A percentile compares a stretch with the other conserved stretches of the same genome.
Conservation (phyloP, 2,329 filamentous ascomycete genomes). For the Botryotinia globosa region DNA sequence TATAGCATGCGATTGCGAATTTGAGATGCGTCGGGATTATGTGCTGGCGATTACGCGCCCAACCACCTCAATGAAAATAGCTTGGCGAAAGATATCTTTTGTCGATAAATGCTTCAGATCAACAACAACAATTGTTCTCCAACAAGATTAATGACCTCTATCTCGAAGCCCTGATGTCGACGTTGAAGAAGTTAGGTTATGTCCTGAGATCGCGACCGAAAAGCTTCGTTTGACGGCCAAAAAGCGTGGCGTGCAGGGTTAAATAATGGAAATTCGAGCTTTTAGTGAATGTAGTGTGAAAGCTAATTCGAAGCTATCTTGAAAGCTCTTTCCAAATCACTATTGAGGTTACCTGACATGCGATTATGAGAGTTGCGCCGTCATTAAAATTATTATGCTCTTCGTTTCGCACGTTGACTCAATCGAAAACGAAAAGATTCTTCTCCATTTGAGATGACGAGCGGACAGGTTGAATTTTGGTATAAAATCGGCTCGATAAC, state of each 20-base stretch:
- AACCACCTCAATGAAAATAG: constrained; percentile 10
- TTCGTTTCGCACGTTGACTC: constrained; percentile 12
- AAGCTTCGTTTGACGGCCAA: constrained; percentile 3
- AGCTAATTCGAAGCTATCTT: background rate
- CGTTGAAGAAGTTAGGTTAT: background rate
- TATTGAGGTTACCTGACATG: background rate
- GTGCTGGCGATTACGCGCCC: constrained; percentile 21
- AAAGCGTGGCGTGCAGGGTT: background rate
- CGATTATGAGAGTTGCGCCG: background rate
- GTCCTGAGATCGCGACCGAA: background rate
- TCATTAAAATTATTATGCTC: background rate
- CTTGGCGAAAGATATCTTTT: constrained; percentile 2
- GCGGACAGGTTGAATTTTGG: constrained; percentile 16
- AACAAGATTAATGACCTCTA: background rate
- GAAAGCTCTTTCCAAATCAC: background rate
- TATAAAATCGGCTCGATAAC: background rate
- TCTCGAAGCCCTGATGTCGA: background rate
- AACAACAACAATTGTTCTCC: constrained; percentile 9
- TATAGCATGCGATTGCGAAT: constrained; percentile 16
- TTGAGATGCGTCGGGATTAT: background rate
- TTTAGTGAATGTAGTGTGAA: background rate
- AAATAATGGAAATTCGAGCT: background rate
- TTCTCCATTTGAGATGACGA: constrained; percentile 17
- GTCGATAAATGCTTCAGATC: background rate
- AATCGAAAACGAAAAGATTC: constrained; percentile 20